phyloP scores from a whole-genome alignment of 768 basidiomycete species.

The Macrolepiota dolichaula region DNA sequence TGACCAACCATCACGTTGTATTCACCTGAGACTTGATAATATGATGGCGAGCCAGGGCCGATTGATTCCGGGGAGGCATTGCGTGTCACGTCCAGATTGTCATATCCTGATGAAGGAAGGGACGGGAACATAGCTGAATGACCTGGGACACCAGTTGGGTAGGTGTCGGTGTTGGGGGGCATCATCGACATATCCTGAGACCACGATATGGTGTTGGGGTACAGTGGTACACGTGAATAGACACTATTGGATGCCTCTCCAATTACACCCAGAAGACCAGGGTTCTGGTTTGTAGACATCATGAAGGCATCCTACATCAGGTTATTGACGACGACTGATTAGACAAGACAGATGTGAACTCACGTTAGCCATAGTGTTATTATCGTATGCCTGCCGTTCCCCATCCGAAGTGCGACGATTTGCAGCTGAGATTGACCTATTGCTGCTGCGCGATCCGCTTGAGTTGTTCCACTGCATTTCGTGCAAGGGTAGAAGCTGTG shows the following conservation, averaged over 20 bases:
- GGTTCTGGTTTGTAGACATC: conserved; percentile 15
- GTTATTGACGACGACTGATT: background rate
- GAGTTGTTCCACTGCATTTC: conserved; percentile 28
- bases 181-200: conserved; percentile 11
- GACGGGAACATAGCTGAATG: conserved; percentile 16
- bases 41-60: conserved; percentile 28
- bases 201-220: conserved; percentile 8
- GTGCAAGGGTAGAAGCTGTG: conserved; percentile 27
- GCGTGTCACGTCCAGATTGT: conserved; percentile 24
- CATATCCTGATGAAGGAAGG: conserved; percentile 17
- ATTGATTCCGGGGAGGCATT: conserved; percentile 39
- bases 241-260: conserved; percentile 40
- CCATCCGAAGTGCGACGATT: conserved; percentile 38
- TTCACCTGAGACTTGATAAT: conserved; percentile 16
- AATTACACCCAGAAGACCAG: conserved; percentile 61
- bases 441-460: conserved; percentile 25
- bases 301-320: background rate
- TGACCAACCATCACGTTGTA: background rate
- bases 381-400: conserved; percentile 30
- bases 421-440: conserved; percentile 25
- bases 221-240: conserved; percentile 17
- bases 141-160: conserved; percentile 17
- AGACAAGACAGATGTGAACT: conserved; percentile 22
- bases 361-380: conserved; percentile 30
- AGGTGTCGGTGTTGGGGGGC: conserved; percentile 1